Evolutionary conservation across 177 flowering plant species (phyloP).

Genomic region (Vitis hybrid): DNA sequence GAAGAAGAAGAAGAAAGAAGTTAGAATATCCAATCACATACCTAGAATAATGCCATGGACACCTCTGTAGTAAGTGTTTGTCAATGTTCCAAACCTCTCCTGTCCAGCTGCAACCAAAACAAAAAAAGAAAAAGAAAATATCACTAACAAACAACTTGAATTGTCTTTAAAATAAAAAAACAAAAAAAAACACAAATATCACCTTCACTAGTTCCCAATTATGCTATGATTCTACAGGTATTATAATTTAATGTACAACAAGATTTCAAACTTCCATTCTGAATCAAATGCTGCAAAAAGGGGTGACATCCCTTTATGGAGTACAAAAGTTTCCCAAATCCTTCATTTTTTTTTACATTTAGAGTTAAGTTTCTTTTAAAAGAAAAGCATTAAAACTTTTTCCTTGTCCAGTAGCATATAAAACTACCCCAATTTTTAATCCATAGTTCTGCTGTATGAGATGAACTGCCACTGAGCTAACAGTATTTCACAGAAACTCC

Average conservation of each 20-base stretch:
- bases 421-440: too few relatives aligned
- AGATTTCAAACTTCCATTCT: background rate
- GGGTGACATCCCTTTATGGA: background rate
- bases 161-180: too few relatives aligned
- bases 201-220: background rate
- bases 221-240: background rate
- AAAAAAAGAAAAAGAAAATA: background rate
- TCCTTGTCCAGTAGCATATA: background rate
- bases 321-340: background rate
- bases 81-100: slow-evolving; percentile 83
- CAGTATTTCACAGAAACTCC: too few relatives aligned
- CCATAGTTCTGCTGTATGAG: too few relatives aligned
- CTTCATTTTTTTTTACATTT: background rate
- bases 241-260: background rate
- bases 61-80: slow-evolving; percentile 85
- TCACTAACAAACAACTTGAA: too few relatives aligned
- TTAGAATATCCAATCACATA: slow-evolving; percentile 28
- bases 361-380: background rate
- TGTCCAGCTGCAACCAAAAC: slow-evolving; percentile 72
- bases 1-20: too few relatives aligned
- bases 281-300: background rate
- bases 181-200: too few relatives aligned
- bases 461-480: too few relatives aligned
- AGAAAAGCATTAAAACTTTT: background rate
- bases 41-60: slow-evolving; percentile 94